Base-by-base conservation (phyloP, 148 eudicot species). In the Vaccinium vitisidaea region DNA sequence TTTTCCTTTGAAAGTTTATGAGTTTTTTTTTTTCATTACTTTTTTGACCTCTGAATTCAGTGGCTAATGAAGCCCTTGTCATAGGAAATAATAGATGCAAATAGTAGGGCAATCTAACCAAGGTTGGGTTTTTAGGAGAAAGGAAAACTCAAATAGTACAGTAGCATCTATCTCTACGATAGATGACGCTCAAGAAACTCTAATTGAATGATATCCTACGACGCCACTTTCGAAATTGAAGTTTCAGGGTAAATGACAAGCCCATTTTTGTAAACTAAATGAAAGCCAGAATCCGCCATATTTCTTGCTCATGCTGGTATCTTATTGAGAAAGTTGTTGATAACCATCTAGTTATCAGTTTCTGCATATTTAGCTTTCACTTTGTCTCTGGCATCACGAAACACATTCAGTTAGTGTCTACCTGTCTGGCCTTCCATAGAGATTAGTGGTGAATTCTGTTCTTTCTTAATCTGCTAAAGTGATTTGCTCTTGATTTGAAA, bases 241-340 rank as follows among this genome's bases (percentile, higher is more conserved):
- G 25, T 71, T 70, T 12, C 2, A 36, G 19, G 16, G 43, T 13
- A 15, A 36, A 32, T 25, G 6, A 27, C 15, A 71, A 13, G 76
- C 32, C 76, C 76, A 67, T n/a, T 71, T 32, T 71, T 18, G 1
- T 71, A 1, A 71, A 71, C 39, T 39, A 8, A 71, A 71, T 39
- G 48, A 32, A 77, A 77, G 32, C 32, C 9, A 2, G 53, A 12
- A 48, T 50, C 53, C 25, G 19, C 78, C 80, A 49, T 48, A 49
- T n/a, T 21, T 77, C 80, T 77, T 77, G 80, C 32, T 52, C 36
- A 25, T 25, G 73, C 36, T 67, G 27, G 50, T 75, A 32, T 75
- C 78, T 46, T 75, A 53, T 36, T 46, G 78, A 8, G 56, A 21
- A 50, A 77, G 80, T 77, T 50, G 59, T 12, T 58, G 25, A 11